These are phyloP conservation scores for Corchorus olitorius DNA, from an alignment of 345 rosid species.

Conservation along the genomic window DNA sequence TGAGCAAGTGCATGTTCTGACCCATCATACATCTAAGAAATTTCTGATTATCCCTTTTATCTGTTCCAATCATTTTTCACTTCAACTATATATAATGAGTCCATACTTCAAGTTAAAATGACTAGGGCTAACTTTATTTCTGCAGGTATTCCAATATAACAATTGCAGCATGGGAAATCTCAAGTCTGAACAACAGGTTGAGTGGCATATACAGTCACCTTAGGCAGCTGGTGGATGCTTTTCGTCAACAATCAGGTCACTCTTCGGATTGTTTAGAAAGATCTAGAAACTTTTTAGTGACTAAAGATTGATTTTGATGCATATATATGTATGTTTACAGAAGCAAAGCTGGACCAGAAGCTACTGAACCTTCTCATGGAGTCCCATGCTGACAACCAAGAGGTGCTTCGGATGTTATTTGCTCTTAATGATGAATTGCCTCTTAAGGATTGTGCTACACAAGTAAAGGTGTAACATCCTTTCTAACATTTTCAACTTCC, in stretches of 20 bases:
- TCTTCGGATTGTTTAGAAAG: conserved; percentile 11
- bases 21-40: conserved; percentile 31
- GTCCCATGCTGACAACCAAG: conserved; percentile 62
- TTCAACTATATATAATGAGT: neutral
- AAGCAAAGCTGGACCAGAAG: conserved; percentile 54
- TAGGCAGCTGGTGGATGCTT: conserved; percentile 53
- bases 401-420: conserved; percentile 55
- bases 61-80: conserved; percentile 4
- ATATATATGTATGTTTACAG: conserved; percentile 36
- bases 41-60: neutral
- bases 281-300: conserved; percentile 13
- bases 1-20: conserved; percentile 65
- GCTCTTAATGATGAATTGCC: conserved; percentile 56
- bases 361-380: conserved; percentile 43
- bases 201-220: conserved; percentile 45
- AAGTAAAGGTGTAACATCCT: conserved; percentile 36
- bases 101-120: neutral
- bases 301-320: neutral
- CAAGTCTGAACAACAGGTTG: conserved; percentile 52
- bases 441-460: conserved; percentile 47
- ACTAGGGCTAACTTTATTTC: conserved; percentile 1
- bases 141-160: conserved; percentile 44
- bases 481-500: conserved; percentile 14
- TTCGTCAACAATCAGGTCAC: conserved; percentile 59
- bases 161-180: conserved; percentile 67